phyloP scores from a whole-genome alignment of 768 basidiomycete species.

The Hemileccinum rubropunctum region DNA sequence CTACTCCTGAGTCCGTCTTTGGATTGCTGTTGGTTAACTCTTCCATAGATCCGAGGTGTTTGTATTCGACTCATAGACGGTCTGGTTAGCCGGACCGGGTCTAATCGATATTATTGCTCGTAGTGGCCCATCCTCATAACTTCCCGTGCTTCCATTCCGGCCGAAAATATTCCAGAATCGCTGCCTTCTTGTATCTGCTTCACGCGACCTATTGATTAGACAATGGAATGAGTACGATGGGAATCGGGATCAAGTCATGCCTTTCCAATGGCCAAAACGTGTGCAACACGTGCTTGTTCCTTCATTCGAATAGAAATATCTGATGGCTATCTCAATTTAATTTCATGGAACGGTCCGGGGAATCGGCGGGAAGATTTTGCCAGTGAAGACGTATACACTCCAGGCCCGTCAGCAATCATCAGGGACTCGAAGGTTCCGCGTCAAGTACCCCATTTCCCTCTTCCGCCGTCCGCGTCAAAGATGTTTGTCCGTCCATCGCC shows the following conservation, averaged over 20 bases:
- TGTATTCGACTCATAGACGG: background rate
- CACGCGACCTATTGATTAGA: background rate
- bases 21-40: background rate
- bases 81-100: background rate
- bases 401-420: too few species aligned
- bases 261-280: too few species aligned
- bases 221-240: background rate
- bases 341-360: too few species aligned
- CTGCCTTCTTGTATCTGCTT: background rate
- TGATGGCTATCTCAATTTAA: too few species aligned
- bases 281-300: too few species aligned
- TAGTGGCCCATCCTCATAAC: background rate
- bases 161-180: background rate
- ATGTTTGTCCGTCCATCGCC: too few species aligned
- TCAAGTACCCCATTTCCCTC: too few species aligned
- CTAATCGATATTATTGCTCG: background rate
- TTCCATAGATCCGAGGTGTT: background rate
- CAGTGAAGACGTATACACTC: too few species aligned
- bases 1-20: background rate
- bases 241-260: background rate
- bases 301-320: too few species aligned
- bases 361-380: too few species aligned
- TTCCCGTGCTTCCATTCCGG: background rate
- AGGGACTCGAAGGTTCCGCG: too few species aligned
- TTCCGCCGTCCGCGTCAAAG: too few species aligned